phyloP scores from a whole-genome alignment of 2,329 filamentous ascomycete genomes.

The Fusarium foetens region DNA sequence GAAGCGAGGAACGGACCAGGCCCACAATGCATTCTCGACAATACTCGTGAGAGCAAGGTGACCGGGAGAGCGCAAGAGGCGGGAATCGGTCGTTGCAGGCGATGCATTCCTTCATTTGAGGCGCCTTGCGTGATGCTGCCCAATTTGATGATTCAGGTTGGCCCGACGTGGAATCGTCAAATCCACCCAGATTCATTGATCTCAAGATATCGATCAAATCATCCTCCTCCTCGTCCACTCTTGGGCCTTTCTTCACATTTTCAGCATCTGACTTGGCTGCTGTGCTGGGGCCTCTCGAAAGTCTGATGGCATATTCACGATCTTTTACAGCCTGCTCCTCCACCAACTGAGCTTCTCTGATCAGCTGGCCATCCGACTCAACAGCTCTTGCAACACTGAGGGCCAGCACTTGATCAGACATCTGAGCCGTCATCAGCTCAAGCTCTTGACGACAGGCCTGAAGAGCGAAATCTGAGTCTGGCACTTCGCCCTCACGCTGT shows the following conservation, averaged over 20 bases:
- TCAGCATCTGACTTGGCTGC: rapidly evolving
- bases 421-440: neutral
- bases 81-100: neutral
- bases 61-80: rapidly evolving
- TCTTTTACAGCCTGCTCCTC: slow-evolving; percentile 11
- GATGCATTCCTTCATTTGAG: neutral
- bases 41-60: slow-evolving; percentile 60
- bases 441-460: slow-evolving; percentile 5
- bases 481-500: neutral
- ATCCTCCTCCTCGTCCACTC: neutral
- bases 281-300: neutral
- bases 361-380: neutral
- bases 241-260: neutral
- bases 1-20: slow-evolving; percentile 57
- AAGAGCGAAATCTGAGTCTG: slow-evolving; percentile 10
- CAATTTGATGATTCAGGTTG: neutral
- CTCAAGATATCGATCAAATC: neutral
- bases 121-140: neutral
- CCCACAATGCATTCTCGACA: slow-evolving; percentile 59
- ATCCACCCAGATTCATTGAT: neutral
- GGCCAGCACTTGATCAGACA: neutral
- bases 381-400: slow-evolving; percentile 25
- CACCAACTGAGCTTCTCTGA: neutral
- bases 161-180: rapidly evolving
- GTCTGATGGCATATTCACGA: neutral